Conservation (phyloP, 2,329 filamentous ascomycete species). For the Knoxdaviesia capensis region DNA sequence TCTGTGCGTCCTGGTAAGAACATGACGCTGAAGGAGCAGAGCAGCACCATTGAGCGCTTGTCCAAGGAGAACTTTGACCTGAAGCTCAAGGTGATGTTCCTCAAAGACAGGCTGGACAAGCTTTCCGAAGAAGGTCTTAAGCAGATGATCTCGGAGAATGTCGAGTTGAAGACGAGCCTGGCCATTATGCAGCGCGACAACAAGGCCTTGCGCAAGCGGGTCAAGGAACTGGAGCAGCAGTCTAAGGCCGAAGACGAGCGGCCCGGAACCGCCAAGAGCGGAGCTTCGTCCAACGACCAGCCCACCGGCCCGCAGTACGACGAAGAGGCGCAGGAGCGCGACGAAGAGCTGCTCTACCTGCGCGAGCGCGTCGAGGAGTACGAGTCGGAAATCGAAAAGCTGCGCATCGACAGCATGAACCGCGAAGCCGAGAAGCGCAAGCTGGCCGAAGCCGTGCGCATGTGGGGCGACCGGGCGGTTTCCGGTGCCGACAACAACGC, state of each 20-base stretch:
- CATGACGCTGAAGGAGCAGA: constrained; percentile 90
- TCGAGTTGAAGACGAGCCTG: constrained; percentile 80
- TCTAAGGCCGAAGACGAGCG: constrained; percentile 44
- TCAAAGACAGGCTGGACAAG: constrained; percentile 82
- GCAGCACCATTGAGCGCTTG: constrained; percentile 85
- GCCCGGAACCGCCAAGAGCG: constrained; percentile 37
- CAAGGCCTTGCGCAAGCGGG: constrained; percentile 57
- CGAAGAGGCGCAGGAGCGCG: constrained; percentile 44
- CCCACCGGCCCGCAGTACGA: constrained; percentile 34
- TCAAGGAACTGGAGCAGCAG: constrained; percentile 74
- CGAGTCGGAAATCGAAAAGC: constrained; percentile 62
- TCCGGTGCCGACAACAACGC: constrained; percentile 28
- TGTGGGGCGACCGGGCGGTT: constrained; percentile 26
- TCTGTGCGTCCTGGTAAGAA: constrained; percentile 42
- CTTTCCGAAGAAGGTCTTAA: constrained; percentile 91
- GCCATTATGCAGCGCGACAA: constrained; percentile 82
- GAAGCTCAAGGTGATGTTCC: constrained; percentile 92
- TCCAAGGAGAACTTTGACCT: constrained; percentile 97
- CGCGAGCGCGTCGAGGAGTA: constrained; percentile 74
- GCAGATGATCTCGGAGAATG: constrained; percentile 95
- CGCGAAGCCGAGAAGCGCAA: constrained; percentile 74
- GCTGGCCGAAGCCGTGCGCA: constrained; percentile 58
- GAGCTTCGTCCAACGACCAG: constrained; percentile 35
- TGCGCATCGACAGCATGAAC: constrained; percentile 56
- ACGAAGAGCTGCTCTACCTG: constrained; percentile 72